Evolutionary conservation across 371 early-diverging fungal species (phyloP).

Genomic region (Syncephalastrum contaminatum): DNA sequence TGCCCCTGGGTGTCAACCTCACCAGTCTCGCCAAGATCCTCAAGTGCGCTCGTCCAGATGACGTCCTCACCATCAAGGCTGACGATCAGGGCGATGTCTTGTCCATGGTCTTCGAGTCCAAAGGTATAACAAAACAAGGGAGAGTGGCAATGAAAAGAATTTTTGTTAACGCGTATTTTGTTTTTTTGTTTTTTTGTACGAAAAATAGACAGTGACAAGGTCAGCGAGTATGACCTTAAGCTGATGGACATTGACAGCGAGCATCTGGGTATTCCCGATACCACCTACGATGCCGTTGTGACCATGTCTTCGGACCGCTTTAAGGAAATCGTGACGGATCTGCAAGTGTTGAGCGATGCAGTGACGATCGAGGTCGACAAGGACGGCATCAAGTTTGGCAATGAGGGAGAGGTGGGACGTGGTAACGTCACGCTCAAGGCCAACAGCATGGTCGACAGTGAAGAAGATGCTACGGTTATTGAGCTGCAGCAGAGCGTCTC

Average conservation of each 20-base stretch:
- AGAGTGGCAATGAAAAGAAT: background rate
- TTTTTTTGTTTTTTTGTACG: background rate
- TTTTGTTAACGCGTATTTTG: background rate
- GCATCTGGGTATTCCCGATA: conserved; percentile 95
- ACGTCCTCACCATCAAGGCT: conserved; percentile 88
- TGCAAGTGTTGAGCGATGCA: conserved; percentile 80
- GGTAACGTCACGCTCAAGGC: conserved; percentile 85
- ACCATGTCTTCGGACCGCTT: conserved; percentile 90
- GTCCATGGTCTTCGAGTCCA: conserved; percentile 82
- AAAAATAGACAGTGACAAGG: conserved; percentile 72
- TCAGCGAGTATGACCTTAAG: conserved; percentile 94
- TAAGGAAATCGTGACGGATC: conserved; percentile 89
- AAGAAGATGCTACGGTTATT: conserved; percentile 74
- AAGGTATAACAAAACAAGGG: conserved; percentile 38
- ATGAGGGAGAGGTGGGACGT: conserved; percentile 88
- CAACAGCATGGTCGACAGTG: conserved; percentile 75
- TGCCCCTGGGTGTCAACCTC: conserved; percentile 92
- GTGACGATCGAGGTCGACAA: conserved; percentile 89
- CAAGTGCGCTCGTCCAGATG: conserved; percentile 93
- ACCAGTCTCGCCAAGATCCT: conserved; percentile 88
- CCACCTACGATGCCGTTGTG: conserved; percentile 88
- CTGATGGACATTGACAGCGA: conserved; percentile 97
- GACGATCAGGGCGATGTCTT: conserved; percentile 86
- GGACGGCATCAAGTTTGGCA: conserved; percentile 90
- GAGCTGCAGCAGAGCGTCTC: conserved; percentile 77